A percentile compares a stretch with the other conserved stretches of the same genome.
Conservation (phyloP, 768 basidiomycete species). For the Pseudohyphozyma bogoriensis region DNA sequence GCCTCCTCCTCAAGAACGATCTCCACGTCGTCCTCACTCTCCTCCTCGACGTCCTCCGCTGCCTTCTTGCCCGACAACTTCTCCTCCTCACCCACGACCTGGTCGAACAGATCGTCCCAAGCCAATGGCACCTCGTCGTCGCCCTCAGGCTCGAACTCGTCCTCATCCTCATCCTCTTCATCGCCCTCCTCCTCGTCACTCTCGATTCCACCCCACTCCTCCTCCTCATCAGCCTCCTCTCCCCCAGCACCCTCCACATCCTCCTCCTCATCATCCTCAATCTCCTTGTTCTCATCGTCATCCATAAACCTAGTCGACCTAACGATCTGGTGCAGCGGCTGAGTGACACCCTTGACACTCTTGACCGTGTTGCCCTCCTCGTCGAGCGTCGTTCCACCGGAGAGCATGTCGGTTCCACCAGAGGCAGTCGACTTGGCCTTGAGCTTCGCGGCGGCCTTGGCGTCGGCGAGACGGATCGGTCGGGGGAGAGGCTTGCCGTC, state of each 20-base stretch:
- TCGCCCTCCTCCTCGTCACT: too few species aligned
- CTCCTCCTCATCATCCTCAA: slow-evolving; percentile 16
- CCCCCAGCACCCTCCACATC: slow-evolving; percentile 9
- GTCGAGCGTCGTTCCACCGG: slow-evolving; percentile 35
- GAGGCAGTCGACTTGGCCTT: slow-evolving; percentile 41
- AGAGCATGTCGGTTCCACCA: slow-evolving; percentile 26
- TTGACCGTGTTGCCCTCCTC: slow-evolving; percentile 42
- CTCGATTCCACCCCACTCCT: slow-evolving; percentile 36
- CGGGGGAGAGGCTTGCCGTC: slow-evolving; percentile 31
- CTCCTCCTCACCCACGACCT: slow-evolving; percentile 35
- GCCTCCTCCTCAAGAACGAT: slow-evolving; percentile 8
- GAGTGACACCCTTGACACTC: slow-evolving; percentile 31
- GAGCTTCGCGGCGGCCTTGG: slow-evolving; percentile 6
- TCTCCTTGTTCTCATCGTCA: slow-evolving; percentile 25
- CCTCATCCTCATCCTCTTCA: too few species aligned
- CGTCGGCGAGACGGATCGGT: slow-evolving; percentile 14
- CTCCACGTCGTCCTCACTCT: slow-evolving; percentile 31
- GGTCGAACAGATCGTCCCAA: slow-evolving; percentile 76
- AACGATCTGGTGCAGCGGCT: slow-evolving; percentile 37
- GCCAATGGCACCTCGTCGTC: slow-evolving; percentile 44
- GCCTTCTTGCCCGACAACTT: slow-evolving; percentile 16
- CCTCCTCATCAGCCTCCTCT: slow-evolving; percentile 18
- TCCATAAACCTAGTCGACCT: slow-evolving; percentile 30
- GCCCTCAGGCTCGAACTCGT: slow-evolving; percentile 36
- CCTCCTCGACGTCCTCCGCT: slow-evolving; percentile 33